Evolutionary conservation across 1,284 basidiomycete genomes (phyloP).

Genomic region (Takashimella koratensis): DNA sequence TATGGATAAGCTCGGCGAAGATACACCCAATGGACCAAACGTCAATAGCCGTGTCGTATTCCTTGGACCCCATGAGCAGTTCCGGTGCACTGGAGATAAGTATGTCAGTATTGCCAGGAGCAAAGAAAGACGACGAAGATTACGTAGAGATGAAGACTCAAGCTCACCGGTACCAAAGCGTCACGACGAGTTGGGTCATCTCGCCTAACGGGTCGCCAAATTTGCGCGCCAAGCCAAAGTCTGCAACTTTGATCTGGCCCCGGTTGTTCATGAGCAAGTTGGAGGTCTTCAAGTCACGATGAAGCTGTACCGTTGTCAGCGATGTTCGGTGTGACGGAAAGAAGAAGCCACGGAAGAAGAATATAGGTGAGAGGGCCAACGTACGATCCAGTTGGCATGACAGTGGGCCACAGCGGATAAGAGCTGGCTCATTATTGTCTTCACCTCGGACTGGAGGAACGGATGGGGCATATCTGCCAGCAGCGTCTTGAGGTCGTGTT

Average conservation of each 20-base stretch:
- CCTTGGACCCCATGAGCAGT: conserved; percentile 84
- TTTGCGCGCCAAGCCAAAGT: conserved; percentile 92
- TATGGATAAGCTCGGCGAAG: conserved; percentile 90
- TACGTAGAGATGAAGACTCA: no score
- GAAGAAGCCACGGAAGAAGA: not conserved
- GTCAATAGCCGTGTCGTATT: conserved; percentile 77
- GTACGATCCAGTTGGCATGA: conserved; percentile 86
- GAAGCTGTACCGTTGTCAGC: conserved; percentile 54
- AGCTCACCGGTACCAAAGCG: conserved; percentile 93
- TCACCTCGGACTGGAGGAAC: conserved; percentile 95
- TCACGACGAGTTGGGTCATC: conserved; percentile 96
- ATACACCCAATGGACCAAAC: conserved; percentile 58
- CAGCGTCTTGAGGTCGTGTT: conserved; percentile 96
- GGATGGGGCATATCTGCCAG: conserved; percentile 89
- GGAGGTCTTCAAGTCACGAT: conserved; percentile 95
- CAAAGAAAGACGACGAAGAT: no score
- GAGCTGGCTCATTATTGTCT: conserved; percentile 90
- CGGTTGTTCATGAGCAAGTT: conserved; percentile 99
- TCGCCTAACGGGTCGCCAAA: conserved; percentile 94
- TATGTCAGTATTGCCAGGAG: not conserved
- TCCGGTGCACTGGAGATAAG: conserved; percentile 85
- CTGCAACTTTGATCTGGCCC: conserved; percentile 96
- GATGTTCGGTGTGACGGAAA: not conserved
- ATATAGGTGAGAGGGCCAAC: conserved; percentile 7
- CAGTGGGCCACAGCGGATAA: conserved; percentile 89